Percentiles rank a stretch among this genome's conserved stretches.
Evolutionary conservation across 2,329 filamentous ascomycete species (phyloP).

Genomic region (Colletotrichum incanum): DNA sequence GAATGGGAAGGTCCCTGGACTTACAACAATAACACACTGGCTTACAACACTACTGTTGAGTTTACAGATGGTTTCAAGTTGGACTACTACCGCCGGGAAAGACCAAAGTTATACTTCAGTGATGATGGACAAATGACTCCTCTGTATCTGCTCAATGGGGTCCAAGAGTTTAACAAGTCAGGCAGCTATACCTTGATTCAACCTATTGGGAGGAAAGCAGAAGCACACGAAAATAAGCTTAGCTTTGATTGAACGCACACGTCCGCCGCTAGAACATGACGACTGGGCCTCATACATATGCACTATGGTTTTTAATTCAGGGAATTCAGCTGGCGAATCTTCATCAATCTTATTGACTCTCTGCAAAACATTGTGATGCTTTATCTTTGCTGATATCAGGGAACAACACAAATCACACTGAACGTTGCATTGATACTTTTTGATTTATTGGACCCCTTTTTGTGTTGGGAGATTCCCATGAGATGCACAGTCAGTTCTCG

Average conservation of each 20-base stretch:
- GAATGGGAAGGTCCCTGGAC: slow-evolving; percentile 50
- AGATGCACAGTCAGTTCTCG: no score
- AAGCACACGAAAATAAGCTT: slow-evolving; percentile 16
- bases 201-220: slow-evolving; percentile 43
- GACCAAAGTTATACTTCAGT: slow-evolving; percentile 65
- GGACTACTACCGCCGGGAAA: slow-evolving; percentile 60
- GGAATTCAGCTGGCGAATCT: no score
- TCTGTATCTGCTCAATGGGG: slow-evolving; percentile 63
- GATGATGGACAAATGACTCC: slow-evolving; percentile 62
- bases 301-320: no score
- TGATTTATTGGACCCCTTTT: no score
- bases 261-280: no score
- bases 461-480: no score
- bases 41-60: slow-evolving; percentile 50
- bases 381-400: no score
- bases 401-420: no score
- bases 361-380: no score
- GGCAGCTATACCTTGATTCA: slow-evolving; percentile 47
- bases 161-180: slow-evolving; percentile 56
- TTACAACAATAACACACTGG: slow-evolving; percentile 46
- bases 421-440: no score
- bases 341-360: no score
- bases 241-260: neutral
- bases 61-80: slow-evolving; percentile 57
- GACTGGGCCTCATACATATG: no score